phyloP scores from a whole-genome alignment of 2,329 filamentous ascomycete species.

The Nigrospora oryzae region DNA sequence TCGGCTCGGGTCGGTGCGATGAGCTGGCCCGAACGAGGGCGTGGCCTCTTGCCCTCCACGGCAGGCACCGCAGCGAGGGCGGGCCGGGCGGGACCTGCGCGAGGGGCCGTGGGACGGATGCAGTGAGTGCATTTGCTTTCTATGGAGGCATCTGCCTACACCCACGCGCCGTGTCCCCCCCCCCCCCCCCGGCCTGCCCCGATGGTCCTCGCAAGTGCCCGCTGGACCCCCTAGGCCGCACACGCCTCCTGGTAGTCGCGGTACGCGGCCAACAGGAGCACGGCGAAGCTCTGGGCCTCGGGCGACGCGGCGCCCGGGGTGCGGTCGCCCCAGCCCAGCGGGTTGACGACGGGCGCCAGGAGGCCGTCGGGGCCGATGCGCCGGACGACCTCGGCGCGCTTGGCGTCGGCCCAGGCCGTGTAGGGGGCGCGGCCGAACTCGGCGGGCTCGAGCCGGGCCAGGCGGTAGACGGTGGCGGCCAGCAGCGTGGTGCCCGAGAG shows the following conservation, averaged over 20 bases:
- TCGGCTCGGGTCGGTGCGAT: too few species aligned
- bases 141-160: too few species aligned
- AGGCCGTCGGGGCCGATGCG: slow-evolving; percentile 27
- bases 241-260: slow-evolving; percentile 20
- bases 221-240: too few species aligned
- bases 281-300: slow-evolving; percentile 32
- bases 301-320: slow-evolving; percentile 24
- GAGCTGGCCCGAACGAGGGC: too few species aligned
- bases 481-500: slow-evolving; percentile 37
- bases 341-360: slow-evolving; percentile 29
- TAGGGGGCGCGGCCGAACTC: slow-evolving; percentile 23
- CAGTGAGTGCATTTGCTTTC: too few species aligned
- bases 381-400: slow-evolving; percentile 24
- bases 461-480: slow-evolving; percentile 32
- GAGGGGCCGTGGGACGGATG: too few species aligned
- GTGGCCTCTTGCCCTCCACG: too few species aligned
- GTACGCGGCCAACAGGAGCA: slow-evolving; percentile 31
- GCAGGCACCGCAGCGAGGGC: too few species aligned
- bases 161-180: too few species aligned
- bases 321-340: slow-evolving; percentile 24
- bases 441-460: slow-evolving; percentile 29
- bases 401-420: slow-evolving; percentile 30
- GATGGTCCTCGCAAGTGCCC: too few species aligned
- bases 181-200: too few species aligned
- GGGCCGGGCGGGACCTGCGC: too few species aligned